These are phyloP conservation scores for Knufia fluminis DNA, from an alignment of 2,329 filamentous ascomycete species.

Conservation along the genomic window DNA sequence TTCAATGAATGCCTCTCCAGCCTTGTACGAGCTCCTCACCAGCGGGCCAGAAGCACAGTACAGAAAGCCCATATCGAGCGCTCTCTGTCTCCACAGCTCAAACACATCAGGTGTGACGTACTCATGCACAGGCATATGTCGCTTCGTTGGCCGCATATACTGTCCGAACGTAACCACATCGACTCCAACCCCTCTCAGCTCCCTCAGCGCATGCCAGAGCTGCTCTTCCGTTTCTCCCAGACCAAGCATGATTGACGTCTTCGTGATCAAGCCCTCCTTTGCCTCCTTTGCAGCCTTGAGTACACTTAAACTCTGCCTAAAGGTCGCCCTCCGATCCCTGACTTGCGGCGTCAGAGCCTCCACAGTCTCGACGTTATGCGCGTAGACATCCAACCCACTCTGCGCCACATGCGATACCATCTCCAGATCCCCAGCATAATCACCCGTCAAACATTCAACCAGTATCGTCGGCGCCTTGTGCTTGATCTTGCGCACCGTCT, in stretches of 20 bases:
- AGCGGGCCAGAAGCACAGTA: slow-evolving; percentile 92
- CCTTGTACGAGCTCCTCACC: slow-evolving; percentile 93
- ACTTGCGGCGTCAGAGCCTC: slow-evolving; percentile 85
- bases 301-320: slow-evolving; percentile 73
- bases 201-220: slow-evolving; percentile 66
- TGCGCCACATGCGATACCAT: slow-evolving; percentile 77
- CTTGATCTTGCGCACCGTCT: slow-evolving; percentile 92
- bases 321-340: slow-evolving; percentile 79
- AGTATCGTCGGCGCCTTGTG: slow-evolving; percentile 48
- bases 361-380: slow-evolving; percentile 93
- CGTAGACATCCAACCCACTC: slow-evolving; percentile 89
- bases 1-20: slow-evolving; percentile 96
- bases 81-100: slow-evolving; percentile 80
- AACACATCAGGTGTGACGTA: slow-evolving; percentile 90
- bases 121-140: slow-evolving; percentile 92
- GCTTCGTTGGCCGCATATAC: slow-evolving; percentile 98
- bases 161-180: slow-evolving; percentile 99
- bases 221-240: slow-evolving; percentile 86
- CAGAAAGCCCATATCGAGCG: slow-evolving; percentile 89
- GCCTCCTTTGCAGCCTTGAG: slow-evolving; percentile 72
- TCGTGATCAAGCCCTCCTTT: slow-evolving; percentile 76
- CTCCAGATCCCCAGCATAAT: slow-evolving; percentile 75
- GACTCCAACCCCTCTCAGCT: slow-evolving; percentile 69
- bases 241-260: slow-evolving; percentile 95
- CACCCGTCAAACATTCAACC: slow-evolving; percentile 53